Conservation (phyloP, 2,329 filamentous ascomycete genomes). For the Chaetoscypha palmicola region DNA sequence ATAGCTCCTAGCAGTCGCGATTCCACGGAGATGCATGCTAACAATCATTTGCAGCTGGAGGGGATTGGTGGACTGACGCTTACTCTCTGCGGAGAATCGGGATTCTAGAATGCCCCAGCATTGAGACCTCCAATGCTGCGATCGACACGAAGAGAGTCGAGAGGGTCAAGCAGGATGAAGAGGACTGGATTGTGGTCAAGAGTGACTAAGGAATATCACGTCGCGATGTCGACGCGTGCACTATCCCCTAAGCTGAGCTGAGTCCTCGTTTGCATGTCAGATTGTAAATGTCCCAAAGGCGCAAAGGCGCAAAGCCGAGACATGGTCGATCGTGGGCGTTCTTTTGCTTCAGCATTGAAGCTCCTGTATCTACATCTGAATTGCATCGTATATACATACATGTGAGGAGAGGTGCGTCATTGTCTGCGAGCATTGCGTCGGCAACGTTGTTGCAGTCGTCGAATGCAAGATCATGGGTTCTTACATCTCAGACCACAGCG, state of each 20-base stretch:
- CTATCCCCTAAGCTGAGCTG: too few relatives aligned
- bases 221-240: too few relatives aligned
- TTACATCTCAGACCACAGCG: not conserved
- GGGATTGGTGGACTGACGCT: constrained; percentile 21
- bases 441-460: not conserved
- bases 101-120: constrained; percentile 12
- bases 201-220: too few relatives aligned
- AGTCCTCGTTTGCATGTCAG: too few relatives aligned
- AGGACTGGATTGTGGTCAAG: constrained; percentile 1
- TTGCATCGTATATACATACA: too few relatives aligned
- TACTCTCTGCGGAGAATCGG: constrained; percentile 20
- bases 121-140: constrained; percentile 6
- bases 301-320: too few relatives aligned
- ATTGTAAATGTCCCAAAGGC: too few relatives aligned
- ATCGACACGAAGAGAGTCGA: not conserved
- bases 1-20: too few relatives aligned
- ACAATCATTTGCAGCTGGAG: constrained; percentile 12
- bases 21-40: not conserved
- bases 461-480: not conserved
- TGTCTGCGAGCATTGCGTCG: not conserved
- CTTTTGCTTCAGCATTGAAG: too few relatives aligned
- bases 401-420: not conserved
- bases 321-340: too few relatives aligned
- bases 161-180: not conserved
- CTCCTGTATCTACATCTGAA: too few relatives aligned